Evolutionary conservation across 1,284 basidiomycete genomes (phyloP).

Genomic region (Phellinidium pouzarii): DNA sequence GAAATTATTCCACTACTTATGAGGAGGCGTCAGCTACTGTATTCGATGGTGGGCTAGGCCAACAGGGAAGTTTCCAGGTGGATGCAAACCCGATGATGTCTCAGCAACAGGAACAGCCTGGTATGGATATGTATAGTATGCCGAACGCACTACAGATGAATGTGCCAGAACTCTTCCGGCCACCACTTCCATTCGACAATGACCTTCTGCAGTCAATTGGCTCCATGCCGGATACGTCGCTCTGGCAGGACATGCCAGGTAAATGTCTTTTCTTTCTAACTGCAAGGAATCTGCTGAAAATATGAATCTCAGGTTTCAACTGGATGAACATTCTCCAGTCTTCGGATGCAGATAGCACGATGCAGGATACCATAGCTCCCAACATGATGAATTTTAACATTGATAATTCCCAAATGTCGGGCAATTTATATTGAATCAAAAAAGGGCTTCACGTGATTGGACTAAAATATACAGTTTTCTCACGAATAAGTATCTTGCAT

Average conservation of each 20-base stretch:
- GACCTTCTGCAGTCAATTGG: slow-evolving; percentile 58
- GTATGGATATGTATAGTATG: slow-evolving; percentile 10
- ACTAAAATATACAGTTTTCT: too few relatives aligned
- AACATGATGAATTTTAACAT: neutral
- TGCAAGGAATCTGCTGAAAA: slow-evolving; percentile 19
- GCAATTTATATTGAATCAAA: slow-evolving; percentile 11
- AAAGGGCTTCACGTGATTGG: too few relatives aligned
- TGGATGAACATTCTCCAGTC: slow-evolving; percentile 24
- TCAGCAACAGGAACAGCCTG: neutral
- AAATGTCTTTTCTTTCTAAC: slow-evolving; percentile 21
- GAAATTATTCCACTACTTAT: neutral
- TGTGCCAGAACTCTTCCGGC: slow-evolving; percentile 41
- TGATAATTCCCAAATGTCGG: neutral
- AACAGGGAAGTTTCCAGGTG: neutral
- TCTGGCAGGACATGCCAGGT: slow-evolving; percentile 54
- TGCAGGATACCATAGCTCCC: slow-evolving; percentile 9
- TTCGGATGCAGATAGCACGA: slow-evolving; percentile 6
- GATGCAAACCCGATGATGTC: neutral
- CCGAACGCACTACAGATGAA: slow-evolving; percentile 23
- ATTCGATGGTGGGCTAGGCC: neutral
- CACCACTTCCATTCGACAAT: slow-evolving; percentile 49
- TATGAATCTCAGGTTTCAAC: slow-evolving; percentile 22
- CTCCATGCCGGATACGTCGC: slow-evolving; percentile 39
- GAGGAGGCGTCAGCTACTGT: neutral
- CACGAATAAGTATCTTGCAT: too few relatives aligned